Percentiles rank a stretch among this genome's conserved stretches.
phyloP scores from a whole-genome alignment of 257 asterid genomes.

The Gardenia jasminoides region DNA sequence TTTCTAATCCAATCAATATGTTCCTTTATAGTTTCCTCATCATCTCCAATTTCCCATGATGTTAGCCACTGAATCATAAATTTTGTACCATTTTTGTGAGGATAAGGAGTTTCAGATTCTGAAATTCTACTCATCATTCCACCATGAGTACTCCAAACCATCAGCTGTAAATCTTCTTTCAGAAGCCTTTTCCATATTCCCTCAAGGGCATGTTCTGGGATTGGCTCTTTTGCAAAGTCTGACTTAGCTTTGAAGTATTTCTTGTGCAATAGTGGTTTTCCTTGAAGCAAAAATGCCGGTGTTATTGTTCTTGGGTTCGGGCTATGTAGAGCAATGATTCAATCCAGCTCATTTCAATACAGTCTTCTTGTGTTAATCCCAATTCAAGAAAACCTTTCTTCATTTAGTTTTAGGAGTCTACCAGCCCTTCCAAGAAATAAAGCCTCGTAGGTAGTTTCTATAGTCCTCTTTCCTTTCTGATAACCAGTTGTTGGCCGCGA shows the following conservation, averaged over 20 bases:
- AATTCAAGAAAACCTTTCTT: constrained; percentile 3
- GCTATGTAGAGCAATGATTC: neutral
- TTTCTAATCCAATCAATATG: constrained; percentile 23
- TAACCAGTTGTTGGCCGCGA: neutral
- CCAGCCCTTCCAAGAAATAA: constrained; percentile 11
- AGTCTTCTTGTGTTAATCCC: neutral
- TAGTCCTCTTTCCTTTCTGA: neutral
- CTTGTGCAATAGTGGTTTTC: neutral
- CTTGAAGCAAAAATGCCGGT: neutral
- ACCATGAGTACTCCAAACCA: constrained; percentile 13
- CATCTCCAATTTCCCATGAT: constrained; percentile 12
- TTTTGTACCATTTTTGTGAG: constrained; percentile 23
- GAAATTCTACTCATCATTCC: constrained; percentile 13
- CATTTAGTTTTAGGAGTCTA: constrained; percentile 7
- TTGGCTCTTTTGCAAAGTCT: constrained; percentile 14
- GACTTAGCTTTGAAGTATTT: constrained; percentile 18
- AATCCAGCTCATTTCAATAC: constrained; percentile 6
- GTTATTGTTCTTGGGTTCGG: too few species aligned
- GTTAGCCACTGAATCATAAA: constrained; percentile 27
- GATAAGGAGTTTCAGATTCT: constrained; percentile 14
- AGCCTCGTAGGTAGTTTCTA: constrained; percentile 2
- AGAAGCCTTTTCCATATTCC: constrained; percentile 8
- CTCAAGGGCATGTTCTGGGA: constrained; percentile 14
- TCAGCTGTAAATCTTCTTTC: neutral
- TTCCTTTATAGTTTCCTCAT: neutral